Base-by-base conservation (phyloP, 345 rosid genomes). In the Syzygium aqueum region DNA sequence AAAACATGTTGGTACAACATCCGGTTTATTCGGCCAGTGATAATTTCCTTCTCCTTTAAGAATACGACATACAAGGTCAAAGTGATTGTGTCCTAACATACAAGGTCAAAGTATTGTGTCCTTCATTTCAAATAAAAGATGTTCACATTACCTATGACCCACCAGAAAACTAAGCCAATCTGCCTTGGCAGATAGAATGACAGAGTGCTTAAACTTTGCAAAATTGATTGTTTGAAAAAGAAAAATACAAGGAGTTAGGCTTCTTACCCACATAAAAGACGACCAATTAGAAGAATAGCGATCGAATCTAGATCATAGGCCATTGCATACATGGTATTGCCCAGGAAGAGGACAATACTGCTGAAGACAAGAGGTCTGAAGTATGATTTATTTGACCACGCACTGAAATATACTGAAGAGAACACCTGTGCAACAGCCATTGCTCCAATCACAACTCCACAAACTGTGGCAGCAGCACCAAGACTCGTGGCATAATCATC, bases 391-490 rank as follows among this genome's bases (percentile, higher is more conserved):
- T 98, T 98, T 85, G 99, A 98, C 98, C 99, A 98, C 12, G 98
- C 99, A 89, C 99, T 98, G 89, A 96, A 96, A 93, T 98, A 98
- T 82, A 96, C 96, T 3, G 99, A 98, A 53, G 99, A 98, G 91
- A 98, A 98, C 85, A 98, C 93, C 91, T 98, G 98, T 5, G 99
- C 99, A 73, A 96, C 95, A 50, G 99, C 99, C 99, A 98, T 98
- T 88, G 99, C 93, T 85, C 99, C 99, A 87, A 98, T 96, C 67
- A 98, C 99, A 87, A 96, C 67, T 91, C 99, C 99, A 80, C 99
- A 96, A 91, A 98, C 99, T 51, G 99, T 98, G 84, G 99, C 97
- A 40, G 99, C 96, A 85, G 99, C 99, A 85, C 98, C 99, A 87
- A 96, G 99, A 90, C 96, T 93, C 93, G 89, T 87, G 8, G 99